These are phyloP conservation scores for Lavandula angustifolia DNA, from an alignment of 257 asterid species.

Conservation along the genomic window DNA sequence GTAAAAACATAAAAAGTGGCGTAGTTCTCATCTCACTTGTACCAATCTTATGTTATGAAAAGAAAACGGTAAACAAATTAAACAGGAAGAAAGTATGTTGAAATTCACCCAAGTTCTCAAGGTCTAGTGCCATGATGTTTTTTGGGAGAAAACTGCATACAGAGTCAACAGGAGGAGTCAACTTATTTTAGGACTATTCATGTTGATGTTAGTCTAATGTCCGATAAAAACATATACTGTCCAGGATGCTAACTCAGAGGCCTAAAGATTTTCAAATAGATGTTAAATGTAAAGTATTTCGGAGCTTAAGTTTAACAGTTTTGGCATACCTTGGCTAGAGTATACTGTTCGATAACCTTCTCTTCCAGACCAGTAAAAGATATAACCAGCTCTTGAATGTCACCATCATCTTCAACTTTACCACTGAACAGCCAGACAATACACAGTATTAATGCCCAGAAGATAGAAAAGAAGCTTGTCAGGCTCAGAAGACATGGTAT, in stretches of 20 bases:
- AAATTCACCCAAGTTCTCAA: background rate
- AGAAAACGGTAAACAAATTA: background rate
- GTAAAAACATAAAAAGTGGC: background rate
- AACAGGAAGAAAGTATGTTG: background rate
- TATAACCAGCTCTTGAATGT: conserved; percentile 70
- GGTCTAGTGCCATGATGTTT: too few species aligned
- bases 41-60: background rate
- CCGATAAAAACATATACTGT: background rate
- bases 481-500: conserved; percentile 15
- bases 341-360: conserved; percentile 85
- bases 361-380: conserved; percentile 88
- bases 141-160: too few species aligned
- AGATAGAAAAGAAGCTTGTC: conserved; percentile 23
- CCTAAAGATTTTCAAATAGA: too few species aligned
- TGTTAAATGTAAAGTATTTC: too few species aligned
- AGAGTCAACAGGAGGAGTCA: too few species aligned
- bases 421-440: conserved; percentile 53
- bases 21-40: background rate
- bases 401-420: conserved; percentile 68
- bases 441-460: conserved; percentile 26
- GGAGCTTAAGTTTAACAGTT: background rate
- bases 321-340: conserved; percentile 79
- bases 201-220: too few species aligned
- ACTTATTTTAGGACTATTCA: too few species aligned
- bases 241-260: background rate